phyloP scores from a whole-genome alignment of 768 basidiomycete genomes.

The Tylopilus sp. region DNA sequence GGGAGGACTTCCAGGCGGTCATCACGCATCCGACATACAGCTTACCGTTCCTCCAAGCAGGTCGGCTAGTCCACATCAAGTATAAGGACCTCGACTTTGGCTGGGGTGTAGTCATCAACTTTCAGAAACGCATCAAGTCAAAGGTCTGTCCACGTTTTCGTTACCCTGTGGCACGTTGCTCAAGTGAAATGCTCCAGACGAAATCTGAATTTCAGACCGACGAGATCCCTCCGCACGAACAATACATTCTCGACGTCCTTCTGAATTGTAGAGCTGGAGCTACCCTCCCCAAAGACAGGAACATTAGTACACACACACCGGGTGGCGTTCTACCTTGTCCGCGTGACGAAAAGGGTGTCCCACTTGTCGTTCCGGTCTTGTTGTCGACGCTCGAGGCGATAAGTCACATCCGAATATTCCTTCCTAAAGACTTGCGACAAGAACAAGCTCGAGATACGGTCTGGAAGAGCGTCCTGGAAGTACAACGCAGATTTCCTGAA shows the following conservation, averaged over 20 bases:
- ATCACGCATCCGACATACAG: conserved; percentile 94
- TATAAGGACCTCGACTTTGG: conserved; percentile 88
- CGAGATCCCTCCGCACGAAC: conserved; percentile 76
- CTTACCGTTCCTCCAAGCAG: conserved; percentile 90
- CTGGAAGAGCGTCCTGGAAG: conserved; percentile 89
- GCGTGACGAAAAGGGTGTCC: conserved; percentile 66
- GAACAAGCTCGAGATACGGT: conserved; percentile 73
- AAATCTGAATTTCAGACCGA: conserved; percentile 64
- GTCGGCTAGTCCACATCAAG: conserved; percentile 89
- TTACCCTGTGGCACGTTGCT: background rate
- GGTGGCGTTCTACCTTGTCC: conserved; percentile 75
- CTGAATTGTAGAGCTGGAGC: conserved; percentile 72
- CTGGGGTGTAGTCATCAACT: conserved; percentile 95
- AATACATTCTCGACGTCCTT: conserved; percentile 91
- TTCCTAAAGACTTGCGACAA: conserved; percentile 87
- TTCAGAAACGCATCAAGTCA: conserved; percentile 78
- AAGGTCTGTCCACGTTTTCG: conserved; percentile 51
- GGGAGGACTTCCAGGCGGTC: conserved; percentile 84
- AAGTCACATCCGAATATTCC: conserved; percentile 78
- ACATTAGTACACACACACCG: conserved; percentile 53
- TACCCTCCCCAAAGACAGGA: conserved; percentile 55
- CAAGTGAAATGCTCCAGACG: conserved; percentile 39
- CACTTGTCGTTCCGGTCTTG: conserved; percentile 85
- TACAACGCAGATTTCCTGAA: conserved; percentile 86
- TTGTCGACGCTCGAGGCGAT: conserved; percentile 85